phyloP scores from a whole-genome alignment of 805 yeast species.

The Candida taoyuanica region DNA sequence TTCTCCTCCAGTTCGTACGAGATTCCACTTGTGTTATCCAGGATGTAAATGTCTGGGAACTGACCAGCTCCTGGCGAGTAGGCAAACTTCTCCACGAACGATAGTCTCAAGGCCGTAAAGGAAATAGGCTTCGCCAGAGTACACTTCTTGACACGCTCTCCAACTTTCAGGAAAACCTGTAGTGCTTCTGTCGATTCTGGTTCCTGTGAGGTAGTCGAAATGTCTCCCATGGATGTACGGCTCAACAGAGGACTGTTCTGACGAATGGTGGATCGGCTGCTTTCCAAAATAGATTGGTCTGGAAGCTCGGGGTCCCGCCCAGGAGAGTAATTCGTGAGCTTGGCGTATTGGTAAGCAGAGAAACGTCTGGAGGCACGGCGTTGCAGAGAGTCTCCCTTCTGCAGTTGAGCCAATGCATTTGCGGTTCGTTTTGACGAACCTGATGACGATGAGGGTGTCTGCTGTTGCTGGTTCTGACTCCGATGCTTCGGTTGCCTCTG shows the following conservation, averaged over 20 bases:
- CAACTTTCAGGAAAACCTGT: conserved; percentile 44
- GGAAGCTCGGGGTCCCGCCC: conserved; percentile 27
- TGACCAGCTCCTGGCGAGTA: conserved; percentile 67
- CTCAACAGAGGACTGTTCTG: conserved; percentile 12
- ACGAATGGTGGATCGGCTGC: conserved; percentile 11
- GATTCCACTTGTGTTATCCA: conserved; percentile 53
- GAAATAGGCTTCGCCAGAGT: conserved; percentile 27
- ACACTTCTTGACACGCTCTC: conserved; percentile 53
- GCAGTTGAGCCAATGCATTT: conserved; percentile 73
- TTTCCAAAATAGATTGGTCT: conserved; percentile 20
- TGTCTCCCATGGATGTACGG: conserved; percentile 6
- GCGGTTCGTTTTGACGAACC: conserved; percentile 6
- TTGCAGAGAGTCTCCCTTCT: conserved; percentile 76
- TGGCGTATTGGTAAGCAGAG: conserved; percentile 89
- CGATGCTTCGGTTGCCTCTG: conserved; percentile 5
- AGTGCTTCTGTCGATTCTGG: background rate
- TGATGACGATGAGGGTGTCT: background rate
- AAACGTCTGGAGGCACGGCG: conserved; percentile 91
- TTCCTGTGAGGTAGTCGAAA: background rate
- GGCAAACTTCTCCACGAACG: conserved; percentile 85
- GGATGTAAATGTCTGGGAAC: conserved; percentile 77
- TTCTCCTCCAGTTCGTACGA: conserved; percentile 79
- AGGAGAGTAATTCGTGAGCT: conserved; percentile 48
- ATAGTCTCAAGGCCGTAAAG: conserved; percentile 48
- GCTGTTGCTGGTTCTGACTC: too few species aligned